Percentiles rank a stretch among this genome's conserved stretches.
These are phyloP conservation scores for Auricularia sp. DNA, from an alignment of 768 basidiomycete species.

Conservation along the genomic window DNA sequence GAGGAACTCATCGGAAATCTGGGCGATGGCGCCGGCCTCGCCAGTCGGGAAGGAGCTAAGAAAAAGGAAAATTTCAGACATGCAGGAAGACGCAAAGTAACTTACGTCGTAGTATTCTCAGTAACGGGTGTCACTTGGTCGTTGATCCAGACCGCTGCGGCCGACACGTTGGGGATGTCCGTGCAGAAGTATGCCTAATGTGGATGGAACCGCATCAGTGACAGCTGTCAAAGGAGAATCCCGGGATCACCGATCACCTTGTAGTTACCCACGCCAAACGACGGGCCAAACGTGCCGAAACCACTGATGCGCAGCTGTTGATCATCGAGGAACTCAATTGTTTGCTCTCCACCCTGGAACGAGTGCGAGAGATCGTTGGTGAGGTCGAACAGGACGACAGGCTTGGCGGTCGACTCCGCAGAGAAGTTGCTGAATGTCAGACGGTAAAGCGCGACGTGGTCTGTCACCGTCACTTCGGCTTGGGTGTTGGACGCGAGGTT, in stretches of 20 bases:
- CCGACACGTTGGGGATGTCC: not conserved
- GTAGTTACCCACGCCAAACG: constrained; percentile 9
- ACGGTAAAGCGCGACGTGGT: constrained; percentile 9
- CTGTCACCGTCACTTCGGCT: constrained; percentile 11
- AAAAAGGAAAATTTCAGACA: not conserved
- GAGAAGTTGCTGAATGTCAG: constrained; percentile 6
- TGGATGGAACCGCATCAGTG: not conserved
- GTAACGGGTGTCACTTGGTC: not conserved
- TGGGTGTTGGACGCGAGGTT: constrained; percentile 3
- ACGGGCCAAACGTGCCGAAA: constrained; percentile 6
- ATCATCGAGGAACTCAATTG: not conserved
- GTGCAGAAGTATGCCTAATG: constrained; percentile 1
- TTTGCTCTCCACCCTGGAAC: constrained; percentile 6
- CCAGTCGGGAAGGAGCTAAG: not conserved
- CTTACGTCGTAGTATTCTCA: not conserved
- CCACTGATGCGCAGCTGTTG: constrained; percentile 7
- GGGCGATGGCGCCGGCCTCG: not conserved
- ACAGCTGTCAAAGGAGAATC: constrained; percentile 7
- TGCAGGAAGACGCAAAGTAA: not conserved
- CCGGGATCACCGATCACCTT: constrained; percentile 6
- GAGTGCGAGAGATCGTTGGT: constrained; percentile 10
- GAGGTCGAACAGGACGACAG: constrained; percentile 8
- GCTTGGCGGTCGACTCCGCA: not conserved
- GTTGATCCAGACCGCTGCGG: not conserved
- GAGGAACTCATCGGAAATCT: constrained; percentile 1